Evolutionary conservation across 2,329 filamentous ascomycete genomes (phyloP).

Genomic region (Graphium sp.): DNA sequence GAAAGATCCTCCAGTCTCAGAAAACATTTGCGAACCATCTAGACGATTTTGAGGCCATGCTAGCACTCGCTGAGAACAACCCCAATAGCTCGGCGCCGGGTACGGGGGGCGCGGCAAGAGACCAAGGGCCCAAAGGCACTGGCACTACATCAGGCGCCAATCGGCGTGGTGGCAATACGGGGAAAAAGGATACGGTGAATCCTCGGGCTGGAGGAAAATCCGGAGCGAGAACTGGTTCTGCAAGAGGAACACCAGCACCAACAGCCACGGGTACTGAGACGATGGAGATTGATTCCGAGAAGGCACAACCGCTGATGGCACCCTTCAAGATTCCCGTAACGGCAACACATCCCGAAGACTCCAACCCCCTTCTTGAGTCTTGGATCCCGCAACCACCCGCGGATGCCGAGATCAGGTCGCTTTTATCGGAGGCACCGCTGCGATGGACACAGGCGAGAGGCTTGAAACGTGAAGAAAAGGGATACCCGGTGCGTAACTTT

Average conservation of each 20-base stretch:
- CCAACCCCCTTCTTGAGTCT: slow-evolving; percentile 40
- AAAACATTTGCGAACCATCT: slow-evolving; percentile 75
- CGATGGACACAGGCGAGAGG: slow-evolving; percentile 49
- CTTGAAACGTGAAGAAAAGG: slow-evolving; percentile 20
- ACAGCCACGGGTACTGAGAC: not conserved
- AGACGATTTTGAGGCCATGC: slow-evolving; percentile 58
- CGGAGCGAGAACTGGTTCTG: slow-evolving; percentile 19
- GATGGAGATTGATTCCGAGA: slow-evolving; percentile 1
- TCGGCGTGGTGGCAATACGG: not conserved
- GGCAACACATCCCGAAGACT: slow-evolving; percentile 27
- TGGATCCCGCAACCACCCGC: slow-evolving; percentile 39
- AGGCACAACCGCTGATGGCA: slow-evolving; percentile 14
- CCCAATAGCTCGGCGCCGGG: slow-evolving; percentile 1
- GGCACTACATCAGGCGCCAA: slow-evolving; percentile 1
- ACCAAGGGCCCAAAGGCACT: not conserved
- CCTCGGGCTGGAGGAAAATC: not conserved
- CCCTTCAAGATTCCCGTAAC: slow-evolving; percentile 16
- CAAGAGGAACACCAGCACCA: slow-evolving; percentile 18
- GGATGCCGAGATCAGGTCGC: slow-evolving; percentile 42
- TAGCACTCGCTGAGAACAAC: slow-evolving; percentile 23
- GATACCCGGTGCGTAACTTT: slow-evolving; percentile 45
- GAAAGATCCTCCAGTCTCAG: slow-evolving; percentile 63
- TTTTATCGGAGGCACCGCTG: slow-evolving; percentile 48
- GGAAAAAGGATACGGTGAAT: slow-evolving; percentile 1
- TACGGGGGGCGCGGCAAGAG: slow-evolving; percentile 3